These are phyloP conservation scores for Melaleuca alternifolia DNA, from an alignment of 345 rosid genomes.

Conservation along the genomic window DNA sequence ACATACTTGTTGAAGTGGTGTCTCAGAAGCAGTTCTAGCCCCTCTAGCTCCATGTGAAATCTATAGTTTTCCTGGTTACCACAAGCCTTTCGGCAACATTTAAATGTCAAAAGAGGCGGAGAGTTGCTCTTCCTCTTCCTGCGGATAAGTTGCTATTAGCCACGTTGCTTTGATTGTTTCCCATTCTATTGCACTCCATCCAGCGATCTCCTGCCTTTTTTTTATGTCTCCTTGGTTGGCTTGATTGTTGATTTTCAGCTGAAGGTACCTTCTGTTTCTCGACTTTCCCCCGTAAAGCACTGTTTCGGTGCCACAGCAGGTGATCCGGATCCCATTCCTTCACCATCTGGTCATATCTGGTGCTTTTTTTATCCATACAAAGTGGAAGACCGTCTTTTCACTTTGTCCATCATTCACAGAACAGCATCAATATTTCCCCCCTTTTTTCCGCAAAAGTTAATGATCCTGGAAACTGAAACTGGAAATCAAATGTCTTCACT, in stretches of 20 bases:
- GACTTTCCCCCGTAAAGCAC: background rate
- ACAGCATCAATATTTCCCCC: background rate
- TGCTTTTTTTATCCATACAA: background rate
- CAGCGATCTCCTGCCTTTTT: background rate
- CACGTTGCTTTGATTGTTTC: background rate
- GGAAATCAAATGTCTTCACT: background rate
- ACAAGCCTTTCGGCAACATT: background rate
- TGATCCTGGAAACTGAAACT: background rate
- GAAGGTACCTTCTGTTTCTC: background rate
- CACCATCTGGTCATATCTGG: background rate
- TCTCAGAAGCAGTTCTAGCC: background rate
- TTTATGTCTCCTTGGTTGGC: background rate
- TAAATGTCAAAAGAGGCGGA: background rate
- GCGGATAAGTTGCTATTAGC: background rate
- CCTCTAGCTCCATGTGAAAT: background rate
- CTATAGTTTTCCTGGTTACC: background rate
- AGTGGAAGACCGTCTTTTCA: background rate
- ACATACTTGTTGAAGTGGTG: background rate
- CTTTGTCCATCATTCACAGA: background rate
- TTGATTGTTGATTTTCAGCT: background rate
- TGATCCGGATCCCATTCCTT: background rate
- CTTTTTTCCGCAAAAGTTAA: background rate
- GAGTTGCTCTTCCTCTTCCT: background rate
- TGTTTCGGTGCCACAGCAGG: background rate
- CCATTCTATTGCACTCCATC: background rate